Evolutionary conservation across 2,329 filamentous ascomycete species (phyloP), one percentile per base, ranked within the genome.

Genomic region (Alternaria sp.): DNA sequence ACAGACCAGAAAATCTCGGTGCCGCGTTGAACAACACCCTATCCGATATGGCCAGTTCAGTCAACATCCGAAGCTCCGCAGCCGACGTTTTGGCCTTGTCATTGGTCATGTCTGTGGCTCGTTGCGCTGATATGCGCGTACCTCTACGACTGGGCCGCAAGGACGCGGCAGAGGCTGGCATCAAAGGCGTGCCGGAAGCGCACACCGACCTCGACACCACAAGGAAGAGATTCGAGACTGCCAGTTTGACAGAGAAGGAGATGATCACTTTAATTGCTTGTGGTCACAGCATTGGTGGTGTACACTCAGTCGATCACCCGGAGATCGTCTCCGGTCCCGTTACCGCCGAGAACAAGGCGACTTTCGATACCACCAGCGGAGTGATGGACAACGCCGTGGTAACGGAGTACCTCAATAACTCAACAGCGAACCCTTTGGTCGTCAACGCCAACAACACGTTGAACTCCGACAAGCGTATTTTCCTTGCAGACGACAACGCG

Each of bases 231-330:
- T 80, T 80, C 47, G 68, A 65, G 4, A 74, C 69, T 46, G 73
- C 76, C 30, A 75, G 77, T 4, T 71, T 80, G 43, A 73, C 64
- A 18, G 66, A 69, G 26, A 64, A 62, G 44, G 70, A 73, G 14
- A 72, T 71, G 68, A 72, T 73, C 41, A 68, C 68, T 15, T 55
- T 80, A 28, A 71, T 75, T 23, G 77, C 78, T 9, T 80, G 78
- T 58, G 78, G 78, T 3, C 78, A 80, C 59, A 75, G 71, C 2
- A 67, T 80, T 30, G 78, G 78, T 18, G 72, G 76, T n/a, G 76
- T 80, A 9, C 77, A 80, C 55, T 67, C 69, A 26, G 68, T 63
- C 28, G 73, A 72, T 20, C 75, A 71, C 55, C 78, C 78, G 12
- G 68, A 76, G 30, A 76, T 80, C 49, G 75, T 78, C 4, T 64